Conservation (phyloP, 2,329 filamentous ascomycete species). For the Venturia oleaginea region DNA sequence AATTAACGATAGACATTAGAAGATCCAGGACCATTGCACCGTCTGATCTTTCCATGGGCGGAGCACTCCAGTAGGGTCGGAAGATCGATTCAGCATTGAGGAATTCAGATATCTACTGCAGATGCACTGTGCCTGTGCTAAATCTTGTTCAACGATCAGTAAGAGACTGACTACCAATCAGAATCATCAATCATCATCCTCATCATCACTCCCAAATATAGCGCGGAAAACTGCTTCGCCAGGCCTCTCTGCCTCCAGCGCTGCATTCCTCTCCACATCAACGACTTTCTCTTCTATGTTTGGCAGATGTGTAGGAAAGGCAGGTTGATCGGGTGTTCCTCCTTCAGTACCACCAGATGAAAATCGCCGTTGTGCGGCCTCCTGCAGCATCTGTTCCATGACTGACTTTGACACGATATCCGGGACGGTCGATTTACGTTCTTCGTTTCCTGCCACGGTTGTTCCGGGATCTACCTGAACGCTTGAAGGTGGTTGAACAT, state of each 20-base stretch:
- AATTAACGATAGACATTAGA: not conserved
- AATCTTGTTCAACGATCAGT: not conserved
- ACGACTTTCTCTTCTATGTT: conserved; percentile 30
- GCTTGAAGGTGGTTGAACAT: conserved; percentile 54
- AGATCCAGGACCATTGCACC: not conserved
- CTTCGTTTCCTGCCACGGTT: conserved; percentile 17
- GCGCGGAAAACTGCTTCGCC: conserved; percentile 77
- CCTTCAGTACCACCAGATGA: conserved; percentile 19
- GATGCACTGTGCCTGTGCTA: not conserved
- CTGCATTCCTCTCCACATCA: conserved; percentile 68
- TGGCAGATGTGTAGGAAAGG: conserved; percentile 15
- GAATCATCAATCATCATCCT: conserved; percentile 6
- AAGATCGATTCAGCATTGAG: not conserved
- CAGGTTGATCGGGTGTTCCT: conserved; percentile 18
- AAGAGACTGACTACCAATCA: not conserved
- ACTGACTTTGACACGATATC: conserved; percentile 46
- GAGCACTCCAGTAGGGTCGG: too few relatives aligned
- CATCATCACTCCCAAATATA: conserved; percentile 82
- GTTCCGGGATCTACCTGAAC: conserved; percentile 47
- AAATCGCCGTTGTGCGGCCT: conserved; percentile 26
- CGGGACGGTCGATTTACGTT: not conserved
- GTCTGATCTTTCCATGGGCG: not conserved
- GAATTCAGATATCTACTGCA: not conserved
- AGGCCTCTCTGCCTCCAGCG: conserved; percentile 63
- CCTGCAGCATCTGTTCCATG: conserved; percentile 47